These are phyloP conservation scores for Penicillium cataractarum DNA, from an alignment of 495 filamentous ascomycete genomes.

Conservation along the genomic window DNA sequence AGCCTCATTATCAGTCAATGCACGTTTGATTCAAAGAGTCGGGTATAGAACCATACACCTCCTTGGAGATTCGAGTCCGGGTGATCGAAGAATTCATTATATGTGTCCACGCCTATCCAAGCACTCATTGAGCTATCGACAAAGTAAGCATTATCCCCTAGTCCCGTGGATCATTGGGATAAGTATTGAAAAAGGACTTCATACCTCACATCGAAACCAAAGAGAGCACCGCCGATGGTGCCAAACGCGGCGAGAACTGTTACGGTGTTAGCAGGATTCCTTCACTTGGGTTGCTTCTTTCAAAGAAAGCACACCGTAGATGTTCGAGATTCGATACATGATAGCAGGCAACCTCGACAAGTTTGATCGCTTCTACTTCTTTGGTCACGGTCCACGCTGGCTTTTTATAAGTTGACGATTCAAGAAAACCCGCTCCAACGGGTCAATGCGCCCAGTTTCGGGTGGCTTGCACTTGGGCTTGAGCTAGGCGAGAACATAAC, in stretches of 20 bases:
- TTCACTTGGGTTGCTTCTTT: background rate
- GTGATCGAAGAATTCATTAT: conserved; percentile 66
- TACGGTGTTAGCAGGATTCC: background rate
- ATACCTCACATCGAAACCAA: conserved; percentile 50
- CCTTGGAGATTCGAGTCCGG: conserved; percentile 67
- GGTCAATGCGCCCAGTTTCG: conserved; percentile 11
- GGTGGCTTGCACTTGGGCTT: conserved; percentile 2
- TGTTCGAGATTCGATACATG: conserved; percentile 52
- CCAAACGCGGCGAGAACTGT: conserved; percentile 54
- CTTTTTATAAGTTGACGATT: conserved; percentile 8
- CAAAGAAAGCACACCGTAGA: conserved; percentile 39
- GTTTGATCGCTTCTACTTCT: background rate
- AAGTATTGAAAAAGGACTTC: background rate
- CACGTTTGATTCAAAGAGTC: too few relatives aligned
- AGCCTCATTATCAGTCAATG: background rate
- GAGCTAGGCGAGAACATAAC: background rate
- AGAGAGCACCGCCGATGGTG: conserved; percentile 52
- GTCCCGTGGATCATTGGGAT: background rate
- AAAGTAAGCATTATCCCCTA: background rate
- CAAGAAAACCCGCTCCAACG: background rate
- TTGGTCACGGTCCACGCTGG: conserved; percentile 1
- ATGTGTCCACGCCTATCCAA: conserved; percentile 71
- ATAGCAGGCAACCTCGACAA: conserved; percentile 7
- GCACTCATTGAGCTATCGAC: conserved; percentile 63
- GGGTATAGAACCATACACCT: conserved; percentile 32